phyloP scores from a whole-genome alignment of 129 eudicot genomes.

The Ambrosia artemisiifolia region DNA sequence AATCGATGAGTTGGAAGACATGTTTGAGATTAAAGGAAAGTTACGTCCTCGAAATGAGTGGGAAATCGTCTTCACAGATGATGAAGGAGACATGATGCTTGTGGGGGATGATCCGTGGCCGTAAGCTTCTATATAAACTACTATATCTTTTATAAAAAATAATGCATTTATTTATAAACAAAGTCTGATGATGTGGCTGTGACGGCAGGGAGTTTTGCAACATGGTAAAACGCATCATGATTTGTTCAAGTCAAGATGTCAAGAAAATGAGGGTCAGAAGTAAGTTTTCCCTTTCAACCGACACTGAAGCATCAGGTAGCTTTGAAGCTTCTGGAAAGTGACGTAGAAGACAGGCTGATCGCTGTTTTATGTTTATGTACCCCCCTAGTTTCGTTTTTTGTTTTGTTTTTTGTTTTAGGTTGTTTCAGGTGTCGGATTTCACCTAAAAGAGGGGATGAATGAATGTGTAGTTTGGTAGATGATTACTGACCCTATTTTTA shows the following conservation, averaged over 20 bases:
- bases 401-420: not conserved
- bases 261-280: conserved; percentile 71
- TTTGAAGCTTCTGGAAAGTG: conserved; percentile 39
- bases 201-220: conserved; percentile 71
- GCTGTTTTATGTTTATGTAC: not conserved
- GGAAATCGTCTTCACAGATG: conserved; percentile 89
- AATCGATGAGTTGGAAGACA: conserved; percentile 66
- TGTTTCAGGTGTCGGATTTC: conserved; percentile 26
- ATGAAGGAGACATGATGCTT: conserved; percentile 98
- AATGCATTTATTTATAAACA: not conserved
- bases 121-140: conserved; percentile 44
- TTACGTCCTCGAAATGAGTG: conserved; percentile 63
- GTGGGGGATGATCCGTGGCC: conserved; percentile 97
- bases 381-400: conserved; percentile 1
- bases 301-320: conserved; percentile 47
- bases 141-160: not conserved
- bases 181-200: not conserved
- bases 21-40: conserved; percentile 86
- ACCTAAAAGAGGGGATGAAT: conserved; percentile 14
- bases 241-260: conserved; percentile 76
- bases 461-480: conserved; percentile 25
- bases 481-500: conserved; percentile 27
- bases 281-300: conserved; percentile 38
- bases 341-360: not conserved
- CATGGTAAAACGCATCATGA: conserved; percentile 70